These are phyloP conservation scores for Pelargonium nanum DNA, from an alignment of 345 rosid genomes.

Conservation along the genomic window DNA sequence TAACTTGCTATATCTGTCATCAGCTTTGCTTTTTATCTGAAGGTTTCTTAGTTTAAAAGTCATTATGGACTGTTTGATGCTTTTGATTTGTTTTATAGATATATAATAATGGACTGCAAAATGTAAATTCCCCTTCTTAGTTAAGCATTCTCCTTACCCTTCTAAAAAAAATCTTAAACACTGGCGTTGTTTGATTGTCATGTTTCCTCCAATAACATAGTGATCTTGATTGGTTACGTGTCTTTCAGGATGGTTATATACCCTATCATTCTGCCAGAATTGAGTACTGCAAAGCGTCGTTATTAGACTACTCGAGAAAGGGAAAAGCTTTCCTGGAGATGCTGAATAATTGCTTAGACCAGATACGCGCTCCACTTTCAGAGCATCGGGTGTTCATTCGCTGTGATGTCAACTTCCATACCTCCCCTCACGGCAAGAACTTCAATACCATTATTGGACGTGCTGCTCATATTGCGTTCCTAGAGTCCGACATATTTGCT, in stretches of 20 bases:
- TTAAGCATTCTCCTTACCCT: too few relatives aligned
- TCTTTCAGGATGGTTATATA: conserved; percentile 84
- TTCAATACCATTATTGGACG: conserved; percentile 77
- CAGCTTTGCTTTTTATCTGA: too few relatives aligned
- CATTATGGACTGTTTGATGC: not conserved
- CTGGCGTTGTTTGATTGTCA: too few relatives aligned
- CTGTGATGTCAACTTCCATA: conserved; percentile 79
- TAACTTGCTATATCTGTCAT: not conserved
- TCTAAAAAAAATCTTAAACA: too few relatives aligned
- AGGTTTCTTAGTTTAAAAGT: too few relatives aligned
- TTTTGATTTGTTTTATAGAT: too few relatives aligned
- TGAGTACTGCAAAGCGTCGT: conserved; percentile 70
- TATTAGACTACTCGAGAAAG: conserved; percentile 71
- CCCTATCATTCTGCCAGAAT: conserved; percentile 96
- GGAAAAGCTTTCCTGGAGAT: conserved; percentile 76
- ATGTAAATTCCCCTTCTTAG: too few relatives aligned
- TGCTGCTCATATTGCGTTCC: conserved; percentile 92
- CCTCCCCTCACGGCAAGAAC: conserved; percentile 63
- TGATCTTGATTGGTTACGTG: not conserved
- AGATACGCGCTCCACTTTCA: conserved; percentile 60
- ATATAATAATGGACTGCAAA: too few relatives aligned
- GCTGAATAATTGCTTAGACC: conserved; percentile 89
- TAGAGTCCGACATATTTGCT: conserved; percentile 76
- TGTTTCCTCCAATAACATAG: too few relatives aligned
- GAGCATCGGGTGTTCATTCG: conserved; percentile 73